Evolutionary conservation across 2,329 filamentous ascomycete genomes (phyloP), one percentile per base, ranked within the genome.

Genomic region (Didymosphaeria variabile): DNA sequence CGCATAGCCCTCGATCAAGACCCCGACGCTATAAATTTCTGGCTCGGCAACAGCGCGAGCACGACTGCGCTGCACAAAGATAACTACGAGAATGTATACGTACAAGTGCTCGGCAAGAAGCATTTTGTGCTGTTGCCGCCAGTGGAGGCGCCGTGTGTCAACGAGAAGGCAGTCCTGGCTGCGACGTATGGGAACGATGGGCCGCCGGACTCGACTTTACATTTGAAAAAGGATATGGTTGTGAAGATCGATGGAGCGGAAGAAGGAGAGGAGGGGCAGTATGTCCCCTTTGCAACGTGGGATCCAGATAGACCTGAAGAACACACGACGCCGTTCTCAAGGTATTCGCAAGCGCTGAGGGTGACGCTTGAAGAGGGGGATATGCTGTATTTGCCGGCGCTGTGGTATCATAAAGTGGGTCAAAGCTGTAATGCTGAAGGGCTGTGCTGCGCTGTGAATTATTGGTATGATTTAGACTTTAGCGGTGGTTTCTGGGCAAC

Each of bases 391-490:
- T 80, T 95, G 32, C 92, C 92, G 7, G 88, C 90, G 6, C 86
- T 94, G 83, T 95, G 92, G 92, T 91, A 77, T 73, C 92, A 95
- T 74, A 93, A 94, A 74, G 92, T 95, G 5, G 88, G 86, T 7
- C 92, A 95, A 73, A 88, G 85, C 2, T 88, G 87, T 65, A 84
- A 83, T 0, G 80, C 86, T 0, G 90, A 93, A 64, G 90, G 89
- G 0, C 87, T 94, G 34, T 92, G 91, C 45, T 87, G 91, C 58
- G 91, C 92, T 1, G 88, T 93, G 40, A 95, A 95, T 71, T 94
- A 94, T 76, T 95, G 92, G 90, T 93, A 93, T 67, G 91, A 94
- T 73, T 90, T 94, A 85, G 89, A 92, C 32, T 94, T 92, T 68
- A 83, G 82, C 29, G 90, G 91, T 0, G 84, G 86, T 0, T 85